phyloP scores from a whole-genome alignment of 345 rosid species.

The Eucalyptus pauciflora region DNA sequence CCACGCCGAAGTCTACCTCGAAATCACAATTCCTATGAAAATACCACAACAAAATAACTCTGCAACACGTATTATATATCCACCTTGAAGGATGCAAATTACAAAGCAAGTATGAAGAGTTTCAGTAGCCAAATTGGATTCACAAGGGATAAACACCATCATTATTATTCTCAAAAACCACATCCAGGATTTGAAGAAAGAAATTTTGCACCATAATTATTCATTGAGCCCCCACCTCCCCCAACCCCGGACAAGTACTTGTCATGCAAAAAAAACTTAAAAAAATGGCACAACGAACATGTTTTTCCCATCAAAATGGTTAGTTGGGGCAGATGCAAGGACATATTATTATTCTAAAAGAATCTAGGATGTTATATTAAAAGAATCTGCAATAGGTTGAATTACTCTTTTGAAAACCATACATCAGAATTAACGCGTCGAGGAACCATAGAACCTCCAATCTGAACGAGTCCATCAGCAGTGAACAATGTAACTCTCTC shows the following conservation, averaged over 20 bases:
- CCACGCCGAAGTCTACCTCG: background rate
- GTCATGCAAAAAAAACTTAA: background rate
- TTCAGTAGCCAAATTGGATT: background rate
- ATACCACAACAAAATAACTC: background rate
- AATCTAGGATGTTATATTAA: background rate
- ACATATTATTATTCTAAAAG: background rate
- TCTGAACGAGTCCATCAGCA: slow-evolving; percentile 77
- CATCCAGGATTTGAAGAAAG: background rate
- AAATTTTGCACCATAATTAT: background rate
- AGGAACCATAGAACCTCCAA: slow-evolving; percentile 85
- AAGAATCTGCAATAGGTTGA: background rate
- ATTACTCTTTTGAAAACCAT: background rate
- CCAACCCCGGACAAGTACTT: background rate
- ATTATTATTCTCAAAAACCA: background rate
- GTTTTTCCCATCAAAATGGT: background rate
- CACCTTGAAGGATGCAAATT: background rate
- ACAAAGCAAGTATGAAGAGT: background rate
- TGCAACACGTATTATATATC: background rate
- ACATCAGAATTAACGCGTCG: slow-evolving; percentile 49
- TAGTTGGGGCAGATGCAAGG: background rate
- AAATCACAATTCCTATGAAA: background rate
- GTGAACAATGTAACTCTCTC: slow-evolving; percentile 81
- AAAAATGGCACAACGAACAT: background rate
- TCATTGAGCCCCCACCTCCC: background rate
- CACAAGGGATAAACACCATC: background rate